A percentile compares a stretch with the other conserved stretches of the same genome.
These are phyloP conservation scores for Magnolia kwangsiensis DNA, from an alignment of 164 flowering plant genomes.

Conservation along the genomic window DNA sequence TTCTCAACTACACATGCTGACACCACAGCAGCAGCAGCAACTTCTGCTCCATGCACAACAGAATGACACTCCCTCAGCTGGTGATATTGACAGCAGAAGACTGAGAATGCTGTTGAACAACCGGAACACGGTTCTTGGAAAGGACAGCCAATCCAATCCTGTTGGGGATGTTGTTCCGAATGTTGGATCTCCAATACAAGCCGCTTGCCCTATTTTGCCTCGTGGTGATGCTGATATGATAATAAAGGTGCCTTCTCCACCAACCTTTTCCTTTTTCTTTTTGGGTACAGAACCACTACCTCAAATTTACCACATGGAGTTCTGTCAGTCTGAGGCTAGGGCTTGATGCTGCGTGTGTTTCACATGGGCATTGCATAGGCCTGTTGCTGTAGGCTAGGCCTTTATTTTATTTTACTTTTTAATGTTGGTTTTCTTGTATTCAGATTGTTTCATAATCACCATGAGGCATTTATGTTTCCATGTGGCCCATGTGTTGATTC, in stretches of 20 bases:
- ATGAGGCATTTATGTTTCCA: too few relatives aligned
- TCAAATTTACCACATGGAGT: neutral
- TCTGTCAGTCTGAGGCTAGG: neutral
- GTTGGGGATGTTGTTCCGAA: conserved; percentile 75
- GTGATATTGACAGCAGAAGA: conserved; percentile 74
- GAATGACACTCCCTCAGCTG: conserved; percentile 68
- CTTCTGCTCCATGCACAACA: conserved; percentile 79
- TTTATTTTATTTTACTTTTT: neutral
- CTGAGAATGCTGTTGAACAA: conserved; percentile 71
- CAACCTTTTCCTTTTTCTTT: neutral
- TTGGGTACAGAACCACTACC: neutral
- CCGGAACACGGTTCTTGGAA: conserved; percentile 53
- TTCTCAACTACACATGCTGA: conserved; percentile 81
- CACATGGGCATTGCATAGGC: neutral
- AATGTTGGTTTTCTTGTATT: too few relatives aligned
- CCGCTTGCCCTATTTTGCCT: conserved; percentile 46
- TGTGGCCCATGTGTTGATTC: too few relatives aligned
- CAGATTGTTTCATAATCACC: too few relatives aligned
- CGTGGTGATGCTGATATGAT: conserved; percentile 83
- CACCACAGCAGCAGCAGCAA: conserved; percentile 86
- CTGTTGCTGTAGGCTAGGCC: neutral
- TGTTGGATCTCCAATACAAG: conserved; percentile 73
- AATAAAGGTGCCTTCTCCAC: conserved; percentile 51
- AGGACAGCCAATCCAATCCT: conserved; percentile 72
- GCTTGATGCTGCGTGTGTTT: neutral